Percentiles rank a stretch among this genome's conserved stretches.
These are phyloP conservation scores for Tetratostichococcus sp. DNA, from an alignment of 139 green algal genomes.

Conservation along the genomic window DNA sequence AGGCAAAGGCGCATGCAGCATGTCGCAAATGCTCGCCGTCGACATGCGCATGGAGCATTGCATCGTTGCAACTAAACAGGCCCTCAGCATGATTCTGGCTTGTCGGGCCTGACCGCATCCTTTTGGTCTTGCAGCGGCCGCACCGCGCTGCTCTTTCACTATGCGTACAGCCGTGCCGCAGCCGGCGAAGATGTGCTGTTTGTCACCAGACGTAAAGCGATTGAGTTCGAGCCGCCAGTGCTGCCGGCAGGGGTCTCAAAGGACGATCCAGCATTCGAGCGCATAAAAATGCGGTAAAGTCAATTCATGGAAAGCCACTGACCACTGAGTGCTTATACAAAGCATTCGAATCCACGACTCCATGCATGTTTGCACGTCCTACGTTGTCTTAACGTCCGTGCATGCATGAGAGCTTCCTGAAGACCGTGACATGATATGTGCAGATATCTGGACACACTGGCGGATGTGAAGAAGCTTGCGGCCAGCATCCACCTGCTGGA, in stretches of 20 bases:
- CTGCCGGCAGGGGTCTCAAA: conserved; percentile 2
- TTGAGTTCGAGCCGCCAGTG: not conserved
- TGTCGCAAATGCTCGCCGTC: too few relatives aligned
- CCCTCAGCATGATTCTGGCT: too few relatives aligned
- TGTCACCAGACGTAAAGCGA: not conserved
- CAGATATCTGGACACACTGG: conserved; percentile 7
- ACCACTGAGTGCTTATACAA: too few relatives aligned
- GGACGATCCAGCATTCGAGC: not conserved
- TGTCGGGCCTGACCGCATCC: too few relatives aligned
- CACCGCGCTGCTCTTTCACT: conserved; percentile 12
- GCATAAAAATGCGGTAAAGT: not conserved
- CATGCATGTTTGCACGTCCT: too few relatives aligned
- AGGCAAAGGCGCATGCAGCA: not conserved
- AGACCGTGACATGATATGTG: not conserved
- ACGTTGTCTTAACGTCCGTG: too few relatives aligned
- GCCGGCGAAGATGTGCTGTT: not conserved
- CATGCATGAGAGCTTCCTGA: too few relatives aligned
- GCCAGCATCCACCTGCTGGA: conserved; percentile 9
- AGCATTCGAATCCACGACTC: not conserved
- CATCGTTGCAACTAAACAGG: too few relatives aligned
- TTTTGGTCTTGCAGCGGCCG: conserved; percentile 7
- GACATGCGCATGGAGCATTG: too few relatives aligned
- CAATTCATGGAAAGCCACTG: too few relatives aligned
- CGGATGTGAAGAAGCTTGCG: conserved; percentile 16
- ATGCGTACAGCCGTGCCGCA: conserved; percentile 6